Percentiles rank a stretch among this genome's conserved stretches.
phyloP scores from a whole-genome alignment of 495 filamentous ascomycete species.

The Penicillium taxi region DNA sequence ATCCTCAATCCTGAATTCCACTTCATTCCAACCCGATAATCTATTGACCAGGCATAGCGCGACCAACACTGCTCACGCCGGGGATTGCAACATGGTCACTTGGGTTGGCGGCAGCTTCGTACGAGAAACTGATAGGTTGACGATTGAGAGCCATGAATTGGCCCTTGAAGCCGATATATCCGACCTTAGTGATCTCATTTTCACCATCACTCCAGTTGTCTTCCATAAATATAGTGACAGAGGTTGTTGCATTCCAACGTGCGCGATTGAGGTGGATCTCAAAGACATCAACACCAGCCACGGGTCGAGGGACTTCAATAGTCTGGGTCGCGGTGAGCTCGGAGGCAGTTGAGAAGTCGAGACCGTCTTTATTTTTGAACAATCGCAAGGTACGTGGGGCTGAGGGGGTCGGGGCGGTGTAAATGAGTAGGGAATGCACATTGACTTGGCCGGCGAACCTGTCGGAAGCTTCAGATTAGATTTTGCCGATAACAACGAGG shows the following conservation, averaged over 20 bases:
- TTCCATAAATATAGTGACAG: conserved; percentile 74
- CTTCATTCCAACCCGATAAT: not conserved
- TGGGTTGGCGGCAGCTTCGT: conserved; percentile 91
- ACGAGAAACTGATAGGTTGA: conserved; percentile 77
- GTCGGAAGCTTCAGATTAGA: conserved; percentile 5
- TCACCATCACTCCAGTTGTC: conserved; percentile 54
- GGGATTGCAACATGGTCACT: conserved; percentile 61
- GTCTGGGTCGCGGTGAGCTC: conserved; percentile 66
- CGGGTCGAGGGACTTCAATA: conserved; percentile 68
- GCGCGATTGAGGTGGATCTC: conserved; percentile 80
- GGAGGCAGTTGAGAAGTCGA: conserved; percentile 72
- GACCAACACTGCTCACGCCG: conserved; percentile 34
- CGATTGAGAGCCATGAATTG: conserved; percentile 79
- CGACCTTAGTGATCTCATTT: conserved; percentile 69
- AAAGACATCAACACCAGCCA: conserved; percentile 57
- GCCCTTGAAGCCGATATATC: conserved; percentile 86
- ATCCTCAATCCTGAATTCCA: not conserved
- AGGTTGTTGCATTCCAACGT: conserved; percentile 73
- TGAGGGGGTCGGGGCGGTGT: conserved; percentile 57
- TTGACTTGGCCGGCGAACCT: conserved; percentile 94
- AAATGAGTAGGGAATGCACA: conserved; percentile 78
- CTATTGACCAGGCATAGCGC: conserved; percentile 36
- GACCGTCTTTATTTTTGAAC: conserved; percentile 73
- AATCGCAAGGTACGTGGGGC: conserved; percentile 81
- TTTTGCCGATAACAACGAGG: conserved; percentile 16